Base-by-base conservation (phyloP, 2,329 filamentous ascomycete species). In the Fusarium poae region DNA sequence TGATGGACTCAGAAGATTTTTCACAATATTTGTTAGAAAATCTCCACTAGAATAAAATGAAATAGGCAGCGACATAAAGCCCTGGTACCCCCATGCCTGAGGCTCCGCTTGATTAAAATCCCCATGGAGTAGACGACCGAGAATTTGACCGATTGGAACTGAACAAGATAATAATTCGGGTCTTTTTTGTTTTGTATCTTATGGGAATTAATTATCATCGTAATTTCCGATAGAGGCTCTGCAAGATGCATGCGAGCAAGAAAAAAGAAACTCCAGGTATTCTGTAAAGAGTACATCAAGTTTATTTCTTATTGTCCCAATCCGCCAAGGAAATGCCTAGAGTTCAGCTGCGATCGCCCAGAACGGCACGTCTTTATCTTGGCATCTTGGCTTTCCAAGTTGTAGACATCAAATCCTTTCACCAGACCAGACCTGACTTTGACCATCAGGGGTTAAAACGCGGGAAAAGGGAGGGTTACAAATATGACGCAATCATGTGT, bases 41-140 rank as follows among this genome's bases (percentile, higher is more conserved):
- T 48, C 44, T 13, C 62, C 62, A 53, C 60, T 39, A 15, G 40
- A 65, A 48, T n/a, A n/a, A n/a, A n/a, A n/a, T n/a, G n/a, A n/a
- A n/a, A n/a, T 53, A 65, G 60, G 62, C 62, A 65, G 21, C 62
- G 21, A 50, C 37, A 65, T 65, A 65, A 65, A 65, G 40, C 30
- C 32, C 32, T 18, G 29, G 13, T 44, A 53, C 60, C 62, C 62
- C 60, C 60, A 30, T 53, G 25, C 39, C 37, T 13, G 10, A 27
- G 2, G 3, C 53, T 65, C 60, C 53, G 53, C 62, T 18, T 5
- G 30, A n/a, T 48, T 8, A 6, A 29, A n/a, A 60, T 48, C 62
- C 60, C 53, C 60, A 44, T 60, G 62, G 62, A 65, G 62, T 60
- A 43, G 16, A 20, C 37, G 45, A 32, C 62, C 60, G 62, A 65